Conservation (phyloP, 192 early-diverging fungal species). For the Coemansia sp. region DNA sequence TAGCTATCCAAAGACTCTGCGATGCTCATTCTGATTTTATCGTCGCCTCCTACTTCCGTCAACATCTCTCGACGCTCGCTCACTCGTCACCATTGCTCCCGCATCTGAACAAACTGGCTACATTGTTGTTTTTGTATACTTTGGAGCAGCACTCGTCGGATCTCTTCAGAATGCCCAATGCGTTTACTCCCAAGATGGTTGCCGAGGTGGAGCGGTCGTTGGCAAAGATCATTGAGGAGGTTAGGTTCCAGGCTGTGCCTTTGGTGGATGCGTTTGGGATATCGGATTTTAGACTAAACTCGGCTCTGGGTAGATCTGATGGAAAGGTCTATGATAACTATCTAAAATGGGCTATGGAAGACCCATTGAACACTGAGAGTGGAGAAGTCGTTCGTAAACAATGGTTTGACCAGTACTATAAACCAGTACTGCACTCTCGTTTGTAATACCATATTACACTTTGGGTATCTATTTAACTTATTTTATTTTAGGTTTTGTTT, state of each 20-base stretch:
- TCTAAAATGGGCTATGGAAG: slow-evolving; percentile 71
- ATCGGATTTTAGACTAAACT: slow-evolving; percentile 76
- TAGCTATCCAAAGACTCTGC: slow-evolving; percentile 73
- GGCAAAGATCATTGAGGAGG: slow-evolving; percentile 61
- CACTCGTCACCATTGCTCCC: slow-evolving; percentile 40
- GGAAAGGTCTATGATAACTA: slow-evolving; percentile 81
- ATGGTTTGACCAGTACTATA: slow-evolving; percentile 54
- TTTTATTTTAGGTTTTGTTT: neutral
- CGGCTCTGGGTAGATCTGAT: slow-evolving; percentile 74
- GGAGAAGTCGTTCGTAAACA: slow-evolving; percentile 34
- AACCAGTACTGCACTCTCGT: slow-evolving; percentile 40
- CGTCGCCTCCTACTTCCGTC: slow-evolving; percentile 73
- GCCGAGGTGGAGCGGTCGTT: slow-evolving; percentile 58
- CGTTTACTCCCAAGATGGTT: slow-evolving; percentile 58
- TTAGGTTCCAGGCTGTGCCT: slow-evolving; percentile 76
- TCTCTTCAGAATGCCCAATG: slow-evolving; percentile 65
- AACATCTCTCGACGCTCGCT: slow-evolving; percentile 51
- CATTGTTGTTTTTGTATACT: slow-evolving; percentile 64
- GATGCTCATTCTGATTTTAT: slow-evolving; percentile 80
- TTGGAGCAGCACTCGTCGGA: slow-evolving; percentile 64
- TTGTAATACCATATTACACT: slow-evolving; percentile 8
- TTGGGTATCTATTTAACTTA: too few species aligned
- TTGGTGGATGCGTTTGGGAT: slow-evolving; percentile 81
- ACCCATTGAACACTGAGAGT: slow-evolving; percentile 68
- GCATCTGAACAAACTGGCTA: slow-evolving; percentile 41